A percentile compares a stretch with the other conserved stretches of the same genome.
phyloP scores from a whole-genome alignment of 2,329 filamentous ascomycete genomes.

The Ciborinia camelliae region DNA sequence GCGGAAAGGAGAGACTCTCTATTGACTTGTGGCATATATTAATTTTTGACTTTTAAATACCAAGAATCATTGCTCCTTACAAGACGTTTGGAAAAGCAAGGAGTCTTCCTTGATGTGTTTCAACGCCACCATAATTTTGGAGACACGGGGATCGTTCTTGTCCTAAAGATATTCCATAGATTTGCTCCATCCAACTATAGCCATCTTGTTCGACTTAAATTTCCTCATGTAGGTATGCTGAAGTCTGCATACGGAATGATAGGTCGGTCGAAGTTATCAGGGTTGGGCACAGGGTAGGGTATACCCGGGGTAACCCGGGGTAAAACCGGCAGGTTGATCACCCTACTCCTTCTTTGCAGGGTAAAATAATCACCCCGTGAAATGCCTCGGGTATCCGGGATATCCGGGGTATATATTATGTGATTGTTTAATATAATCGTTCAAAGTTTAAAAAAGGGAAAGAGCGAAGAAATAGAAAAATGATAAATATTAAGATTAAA shows the following conservation, averaged over 20 bases:
- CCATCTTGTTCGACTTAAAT: slow-evolving; percentile 15
- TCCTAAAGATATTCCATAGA: slow-evolving; percentile 23
- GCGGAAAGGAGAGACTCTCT: slow-evolving; percentile 49
- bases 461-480: too few relatives aligned
- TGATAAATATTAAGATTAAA: too few relatives aligned
- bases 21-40: slow-evolving; percentile 39
- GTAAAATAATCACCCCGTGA: too few relatives aligned
- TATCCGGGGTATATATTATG: too few relatives aligned
- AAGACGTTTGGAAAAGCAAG: slow-evolving; percentile 45
- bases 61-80: background rate
- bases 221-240: background rate
- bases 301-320: too few relatives aligned
- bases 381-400: too few relatives aligned
- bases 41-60: background rate
- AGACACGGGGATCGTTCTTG: slow-evolving; percentile 6
- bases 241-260: slow-evolving; percentile 41
- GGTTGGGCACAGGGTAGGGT: too few relatives aligned
- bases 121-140: slow-evolving; percentile 43
- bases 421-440: too few relatives aligned
- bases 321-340: too few relatives aligned
- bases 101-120: slow-evolving; percentile 41
- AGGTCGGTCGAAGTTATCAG: slow-evolving; percentile 44
- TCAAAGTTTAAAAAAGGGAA: too few relatives aligned
- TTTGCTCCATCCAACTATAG: slow-evolving; percentile 23
- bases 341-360: too few relatives aligned